A percentile compares a stretch with the other conserved stretches of the same genome.
phyloP scores from a whole-genome alignment of 768 basidiomycete species.

The Boletellus ananiceps region DNA sequence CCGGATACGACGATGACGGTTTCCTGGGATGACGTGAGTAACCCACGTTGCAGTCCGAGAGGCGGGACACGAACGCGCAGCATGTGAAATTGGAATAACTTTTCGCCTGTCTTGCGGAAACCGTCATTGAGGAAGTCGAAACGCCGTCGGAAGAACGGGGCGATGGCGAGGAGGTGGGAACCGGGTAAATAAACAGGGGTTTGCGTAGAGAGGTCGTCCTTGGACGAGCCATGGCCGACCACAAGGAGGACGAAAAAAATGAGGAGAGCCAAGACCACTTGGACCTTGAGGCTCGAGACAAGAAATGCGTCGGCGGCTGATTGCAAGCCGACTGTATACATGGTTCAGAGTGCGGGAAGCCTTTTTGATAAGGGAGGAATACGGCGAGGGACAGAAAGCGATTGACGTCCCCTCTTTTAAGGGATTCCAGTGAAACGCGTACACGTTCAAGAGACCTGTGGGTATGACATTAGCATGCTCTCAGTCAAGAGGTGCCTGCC shows the following conservation, averaged over 20 bases:
- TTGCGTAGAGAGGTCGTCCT: slow-evolving; percentile 39
- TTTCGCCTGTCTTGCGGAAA: slow-evolving; percentile 62
- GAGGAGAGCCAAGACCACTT: slow-evolving; percentile 31
- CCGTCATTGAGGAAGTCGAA: slow-evolving; percentile 73
- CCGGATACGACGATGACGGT: slow-evolving; percentile 75
- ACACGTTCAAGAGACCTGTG: slow-evolving; percentile 23
- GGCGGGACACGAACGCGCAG: slow-evolving; percentile 47
- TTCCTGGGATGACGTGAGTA: slow-evolving; percentile 41
- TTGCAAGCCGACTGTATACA: slow-evolving; percentile 42
- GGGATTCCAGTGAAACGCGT: slow-evolving; percentile 2
- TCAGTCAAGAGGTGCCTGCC: slow-evolving; percentile 21
- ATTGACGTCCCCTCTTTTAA: slow-evolving; percentile 27
- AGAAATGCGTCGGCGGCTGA: slow-evolving; percentile 36
- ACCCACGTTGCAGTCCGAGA: slow-evolving; percentile 11
- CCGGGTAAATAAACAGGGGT: slow-evolving; percentile 56
- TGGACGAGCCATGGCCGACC: slow-evolving; percentile 34
- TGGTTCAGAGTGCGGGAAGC: slow-evolving; percentile 26
- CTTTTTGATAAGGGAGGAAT: slow-evolving; percentile 22
- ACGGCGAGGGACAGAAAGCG: slow-evolving; percentile 21
- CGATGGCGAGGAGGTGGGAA: slow-evolving; percentile 51
- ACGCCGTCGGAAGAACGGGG: slow-evolving; percentile 63
- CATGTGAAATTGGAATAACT: slow-evolving; percentile 66
- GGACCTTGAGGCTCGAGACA: slow-evolving; percentile 31
- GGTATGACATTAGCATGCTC: slow-evolving; percentile 25
- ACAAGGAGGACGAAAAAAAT: slow-evolving; percentile 39